Conservation (phyloP, 257 asterid genomes). For the Solanum dulcamara region DNA sequence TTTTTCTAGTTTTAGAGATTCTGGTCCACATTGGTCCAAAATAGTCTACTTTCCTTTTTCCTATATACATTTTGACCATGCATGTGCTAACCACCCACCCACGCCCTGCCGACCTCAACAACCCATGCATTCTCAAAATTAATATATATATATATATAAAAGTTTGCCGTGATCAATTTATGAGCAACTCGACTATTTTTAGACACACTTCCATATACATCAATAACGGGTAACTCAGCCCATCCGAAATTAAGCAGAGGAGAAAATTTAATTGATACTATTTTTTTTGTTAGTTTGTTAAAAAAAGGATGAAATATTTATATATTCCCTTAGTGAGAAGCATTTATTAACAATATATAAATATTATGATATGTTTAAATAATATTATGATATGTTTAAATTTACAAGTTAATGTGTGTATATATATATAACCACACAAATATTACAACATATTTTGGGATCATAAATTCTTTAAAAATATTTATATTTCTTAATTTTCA, state of each 20-base stretch:
- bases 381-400: no score
- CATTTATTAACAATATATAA: background rate
- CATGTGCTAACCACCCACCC: background rate
- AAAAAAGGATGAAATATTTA: no score
- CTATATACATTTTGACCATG: background rate
- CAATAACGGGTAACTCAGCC: background rate
- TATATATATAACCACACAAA: background rate
- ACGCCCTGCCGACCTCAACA: background rate
- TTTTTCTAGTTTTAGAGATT: background rate
- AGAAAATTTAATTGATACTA: no score
- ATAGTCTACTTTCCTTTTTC: background rate
- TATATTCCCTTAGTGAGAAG: background rate
- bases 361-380: no score
- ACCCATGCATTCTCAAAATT: background rate
- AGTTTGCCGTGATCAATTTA: background rate
- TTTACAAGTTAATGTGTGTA: no score
- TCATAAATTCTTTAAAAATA: background rate
- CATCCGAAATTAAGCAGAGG: background rate
- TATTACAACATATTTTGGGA: background rate
- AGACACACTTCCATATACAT: background rate
- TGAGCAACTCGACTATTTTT: background rate
- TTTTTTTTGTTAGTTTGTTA: no score
- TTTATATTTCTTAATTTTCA: background rate
- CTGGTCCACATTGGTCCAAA: background rate
- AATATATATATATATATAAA: background rate